Evolutionary conservation across 2,329 filamentous ascomycete species (phyloP), one percentile per base, ranked within the genome.

Genomic region (Xylariaceae sp.): DNA sequence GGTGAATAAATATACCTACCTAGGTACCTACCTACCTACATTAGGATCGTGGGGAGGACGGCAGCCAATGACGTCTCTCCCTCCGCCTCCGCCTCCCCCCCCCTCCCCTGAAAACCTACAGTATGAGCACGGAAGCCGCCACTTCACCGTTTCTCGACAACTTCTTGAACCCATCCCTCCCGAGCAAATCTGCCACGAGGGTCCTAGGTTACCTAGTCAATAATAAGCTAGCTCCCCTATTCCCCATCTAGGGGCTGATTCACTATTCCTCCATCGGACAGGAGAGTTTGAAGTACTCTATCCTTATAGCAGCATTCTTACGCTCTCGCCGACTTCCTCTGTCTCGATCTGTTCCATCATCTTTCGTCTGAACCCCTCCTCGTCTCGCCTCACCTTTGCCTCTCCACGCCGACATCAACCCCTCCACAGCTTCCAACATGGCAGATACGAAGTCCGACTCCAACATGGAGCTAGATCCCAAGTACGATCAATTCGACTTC

Each of bases 401-500:
- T 37, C 40, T 16, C 17, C 48, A 52, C 43, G 14, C 29, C 53
- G 31, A 45, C 40, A 44, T 24, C 47, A 6, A 23, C 41, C 23
- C 26, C 17, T 16, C 37, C 24, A 34, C n/a, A n/a, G n/a, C 52
- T 21, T 45, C 58, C 51, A 46, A 53, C 41, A 71, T 69, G 65
- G 66, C 70, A 39, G 63, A 62, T 45, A 47, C 60, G 34, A 61
- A 58, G 48, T 47, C 65, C 60, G 53, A 59, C 21, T 52, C 52
- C 70, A 74, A 72, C 70, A 79, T 86, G 78, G 78, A 85, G 74
- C 73, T 92, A 69, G 88, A 96, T 77, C 83, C 91, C 74, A 97
- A 96, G 80, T 96, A 98, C 82, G 95, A 98, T 79, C 76, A 96
- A 81, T 98, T 95, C 78, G 93, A 97, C 77, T 98, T 86, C 81